Evolutionary conservation across 345 rosid species (phyloP), one percentile per base, ranked within the genome.

Genomic region (Gossypium ekmanianum): DNA sequence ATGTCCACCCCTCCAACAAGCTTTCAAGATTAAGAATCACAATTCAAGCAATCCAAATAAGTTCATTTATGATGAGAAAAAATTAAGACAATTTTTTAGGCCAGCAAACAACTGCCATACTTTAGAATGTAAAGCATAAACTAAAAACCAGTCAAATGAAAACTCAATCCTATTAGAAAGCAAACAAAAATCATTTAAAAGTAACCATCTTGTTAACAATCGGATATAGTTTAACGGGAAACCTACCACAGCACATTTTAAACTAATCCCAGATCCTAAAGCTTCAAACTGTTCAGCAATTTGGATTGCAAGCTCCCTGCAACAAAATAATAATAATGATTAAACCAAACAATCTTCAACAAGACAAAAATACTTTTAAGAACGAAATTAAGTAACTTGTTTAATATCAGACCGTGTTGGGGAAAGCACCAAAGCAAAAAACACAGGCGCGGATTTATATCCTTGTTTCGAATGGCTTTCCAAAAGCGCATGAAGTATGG

Each of bases 261-360:
- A 83, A 63, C 91, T 88, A 56, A 96, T 89, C 55, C 88, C 93
- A 61, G 94, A 82, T 71, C 98, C 97, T 58, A 93, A 81, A 76
- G 94, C 97, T 84, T 91, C 92, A 80, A 95, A 95, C 80, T 95
- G 99, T 83, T 95, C 97, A 54, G 93, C 88, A 81, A 95, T 95
- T 87, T 95, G 98, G 72, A 93, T 91, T 7, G 99, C 99, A 63
- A 95, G 85, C 82, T 95, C 98, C 88, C 99, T 87, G 62, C 51
- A 77, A 71, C n/a, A 29, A 45, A 5, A 26, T 34, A 34, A 34
- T 34, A 61, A 74, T 50, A 18, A 39, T n/a, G 14, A 48, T 50
- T 22, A 66, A 54, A 13, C 61, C 14, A 57, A 18, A 81, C 72
- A 68, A 27, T 12, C 58, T 22, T 10, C 48, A 47, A 14, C 8